Conservation (phyloP, 225 moss, liverwort and hornwort genomes). For the Physcomitrellopsis africana region DNA sequence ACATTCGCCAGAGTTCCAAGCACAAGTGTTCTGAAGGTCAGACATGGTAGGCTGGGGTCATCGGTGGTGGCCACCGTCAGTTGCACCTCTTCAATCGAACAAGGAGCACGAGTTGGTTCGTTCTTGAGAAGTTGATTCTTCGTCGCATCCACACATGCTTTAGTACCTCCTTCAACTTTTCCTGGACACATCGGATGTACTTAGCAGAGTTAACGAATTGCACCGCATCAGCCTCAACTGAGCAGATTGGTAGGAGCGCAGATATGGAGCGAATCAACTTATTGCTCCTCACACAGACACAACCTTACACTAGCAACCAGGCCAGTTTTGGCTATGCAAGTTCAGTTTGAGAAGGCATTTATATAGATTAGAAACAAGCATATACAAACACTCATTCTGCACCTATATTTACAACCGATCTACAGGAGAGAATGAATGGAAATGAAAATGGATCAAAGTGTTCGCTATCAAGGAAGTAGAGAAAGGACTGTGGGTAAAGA, state of each 20-base stretch:
- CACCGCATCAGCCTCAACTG: not conserved
- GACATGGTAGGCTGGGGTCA: slow-evolving; percentile 44
- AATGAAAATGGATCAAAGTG: not conserved
- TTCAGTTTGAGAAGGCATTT: not conserved
- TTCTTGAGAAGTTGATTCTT: slow-evolving; percentile 1
- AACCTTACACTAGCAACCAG: not conserved
- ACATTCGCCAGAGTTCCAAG: slow-evolving; percentile 42
- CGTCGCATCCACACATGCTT: slow-evolving; percentile 2
- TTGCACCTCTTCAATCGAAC: slow-evolving; percentile 51
- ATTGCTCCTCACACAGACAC: not conserved
- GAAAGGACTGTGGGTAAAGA: not conserved
- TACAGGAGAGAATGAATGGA: not conserved
- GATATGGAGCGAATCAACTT: not conserved
- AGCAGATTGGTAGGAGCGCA: not conserved
- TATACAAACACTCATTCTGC: not conserved
- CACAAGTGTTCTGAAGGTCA: slow-evolving; percentile 45
- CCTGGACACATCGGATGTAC: slow-evolving; percentile 33
- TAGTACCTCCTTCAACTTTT: slow-evolving; percentile 7
- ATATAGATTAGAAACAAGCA: not conserved
- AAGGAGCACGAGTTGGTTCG: not conserved
- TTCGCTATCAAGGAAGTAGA: not conserved
- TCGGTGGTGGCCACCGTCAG: slow-evolving; percentile 52
- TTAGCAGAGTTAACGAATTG: not conserved
- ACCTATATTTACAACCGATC: not conserved
- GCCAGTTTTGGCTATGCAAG: not conserved